Evolutionary conservation across 345 rosid species (phyloP), one percentile per base, ranked within the genome.

Genomic region (Isatis tinctoria): DNA sequence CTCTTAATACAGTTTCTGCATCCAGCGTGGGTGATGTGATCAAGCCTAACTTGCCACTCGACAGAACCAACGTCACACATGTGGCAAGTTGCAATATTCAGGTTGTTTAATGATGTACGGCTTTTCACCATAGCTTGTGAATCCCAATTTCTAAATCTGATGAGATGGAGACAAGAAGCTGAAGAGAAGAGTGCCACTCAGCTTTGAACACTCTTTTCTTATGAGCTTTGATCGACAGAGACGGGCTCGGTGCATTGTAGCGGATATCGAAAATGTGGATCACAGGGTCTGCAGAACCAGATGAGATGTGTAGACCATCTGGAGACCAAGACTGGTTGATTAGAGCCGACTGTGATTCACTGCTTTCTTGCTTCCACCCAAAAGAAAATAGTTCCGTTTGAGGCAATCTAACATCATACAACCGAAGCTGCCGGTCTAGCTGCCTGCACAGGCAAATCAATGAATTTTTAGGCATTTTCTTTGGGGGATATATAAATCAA

Each of bases 301-400:
- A 48, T 51, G 81, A 72, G 51, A 77, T 65, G 53, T 66, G 76
- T 24, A 77, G 72, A 72, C 81, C 81, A 60, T 77, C 81, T 40
- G 81, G 77, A 65, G 81, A 77, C 81, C 81, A 77, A 13, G 81
- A 72, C 64, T 77, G 81, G 43, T 60, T 77, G 1, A 77, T 72
- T 13, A 77, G 36, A 49, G 81, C 81, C 5, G 81, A 77, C 30
- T 77, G 81, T 5, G 69, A 58, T 11, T 77, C 81, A 18, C 81
- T 77, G 77, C 81, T 77, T 60, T 77, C 69, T 66, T 77, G 81
- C 65, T 77, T 77, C 80, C 80, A 77, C 36, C 80, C 80, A 14
- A 77, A 77, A 39, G 73, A 77, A 65, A 43, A 77, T 3, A 77
- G 73, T 66, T 77, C 80, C 3, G 80, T 77, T 33, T 66, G 72